Evolutionary conservation across 768 basidiomycete species (phyloP), one percentile per base, ranked within the genome.

Genomic region (Pleurotus citrinopileatus): DNA sequence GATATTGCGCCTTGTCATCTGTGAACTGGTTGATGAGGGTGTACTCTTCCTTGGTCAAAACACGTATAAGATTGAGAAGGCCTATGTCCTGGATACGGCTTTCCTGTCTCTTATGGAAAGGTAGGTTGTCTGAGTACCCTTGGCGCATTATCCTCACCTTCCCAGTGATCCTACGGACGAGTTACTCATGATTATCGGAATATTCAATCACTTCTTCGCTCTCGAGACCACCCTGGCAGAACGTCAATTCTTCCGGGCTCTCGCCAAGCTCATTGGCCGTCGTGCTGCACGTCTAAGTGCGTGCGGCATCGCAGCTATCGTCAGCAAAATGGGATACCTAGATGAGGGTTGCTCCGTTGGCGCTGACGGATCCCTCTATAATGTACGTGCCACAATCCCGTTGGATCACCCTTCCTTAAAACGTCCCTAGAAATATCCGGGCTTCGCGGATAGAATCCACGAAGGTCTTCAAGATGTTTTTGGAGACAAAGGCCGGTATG

Each of bases 11-110:
- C 77, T 98, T 25, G 87, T 98, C 60, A 81, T 99, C 55, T 91
- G 87, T 65, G 96, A 99, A 68, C 84, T 99, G 45, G 94, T 97
- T 65, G 95, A 97, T 65, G 89, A 94, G 60, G 97, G 96, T 70
- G 90, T 95, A 17, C 82, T 99, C 51, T 99, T 99, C 85, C 81
- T 97, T 26, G 95, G 97, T 22, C 96, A 99, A 71, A 93, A 96
- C 68, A 97, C 96, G 1, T 98, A 98, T 82, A 98, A 98, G 76
- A 83, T 99, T 34, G 95, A 98, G 71, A 91, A 82, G 59, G 83
- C 94, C 17, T 94, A 94, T 67, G 86, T 82, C 25, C 86, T 99
- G 63, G 96, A 99, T 69, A 99, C 97, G 2, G 95, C 96, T 1
- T 98, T 98, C 77, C 74, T 99, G 57, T 95, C 93, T 37, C 77